Conservation (phyloP, 495 filamentous ascomycete species). For the Penicillium robsamsonii region DNA sequence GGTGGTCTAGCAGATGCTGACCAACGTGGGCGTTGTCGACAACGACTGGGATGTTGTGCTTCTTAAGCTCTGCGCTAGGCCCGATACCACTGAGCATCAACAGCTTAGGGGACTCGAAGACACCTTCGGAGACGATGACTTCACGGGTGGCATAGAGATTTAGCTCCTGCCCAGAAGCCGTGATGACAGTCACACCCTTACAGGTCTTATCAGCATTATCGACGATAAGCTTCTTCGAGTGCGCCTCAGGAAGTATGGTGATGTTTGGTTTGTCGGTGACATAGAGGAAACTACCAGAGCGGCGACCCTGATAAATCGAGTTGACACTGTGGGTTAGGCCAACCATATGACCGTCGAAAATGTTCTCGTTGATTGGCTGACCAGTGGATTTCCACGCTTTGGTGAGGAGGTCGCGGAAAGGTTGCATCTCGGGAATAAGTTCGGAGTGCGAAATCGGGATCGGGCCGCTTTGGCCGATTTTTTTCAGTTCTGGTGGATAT, state of each 20-base stretch:
- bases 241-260: conserved; percentile 45
- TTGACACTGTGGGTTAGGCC: conserved; percentile 55
- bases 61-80: conserved; percentile 40
- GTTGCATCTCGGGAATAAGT: conserved; percentile 50
- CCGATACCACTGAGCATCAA: conserved; percentile 51
- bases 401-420: conserved; percentile 55
- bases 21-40: conserved; percentile 50
- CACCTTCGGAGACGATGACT: conserved; percentile 44
- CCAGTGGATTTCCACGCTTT: conserved; percentile 57
- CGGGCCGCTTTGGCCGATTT: conserved; percentile 50
- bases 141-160: conserved; percentile 42
- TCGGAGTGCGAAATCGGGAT: conserved; percentile 56
- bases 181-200: conserved; percentile 52
- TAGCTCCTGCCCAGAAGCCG: conserved; percentile 22
- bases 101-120: conserved; percentile 47
- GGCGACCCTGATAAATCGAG: conserved; percentile 57
- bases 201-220: conserved; percentile 35
- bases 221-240: conserved; percentile 55
- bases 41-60: conserved; percentile 48
- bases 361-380: conserved; percentile 48
- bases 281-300: conserved; percentile 51
- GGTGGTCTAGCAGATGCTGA: conserved; percentile 59
- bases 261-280: conserved; percentile 56
- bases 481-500: conserved; percentile 35
- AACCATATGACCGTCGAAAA: conserved; percentile 53